phyloP scores from a whole-genome alignment of 768 basidiomycete genomes.

The Lyophyllum decastes region DNA sequence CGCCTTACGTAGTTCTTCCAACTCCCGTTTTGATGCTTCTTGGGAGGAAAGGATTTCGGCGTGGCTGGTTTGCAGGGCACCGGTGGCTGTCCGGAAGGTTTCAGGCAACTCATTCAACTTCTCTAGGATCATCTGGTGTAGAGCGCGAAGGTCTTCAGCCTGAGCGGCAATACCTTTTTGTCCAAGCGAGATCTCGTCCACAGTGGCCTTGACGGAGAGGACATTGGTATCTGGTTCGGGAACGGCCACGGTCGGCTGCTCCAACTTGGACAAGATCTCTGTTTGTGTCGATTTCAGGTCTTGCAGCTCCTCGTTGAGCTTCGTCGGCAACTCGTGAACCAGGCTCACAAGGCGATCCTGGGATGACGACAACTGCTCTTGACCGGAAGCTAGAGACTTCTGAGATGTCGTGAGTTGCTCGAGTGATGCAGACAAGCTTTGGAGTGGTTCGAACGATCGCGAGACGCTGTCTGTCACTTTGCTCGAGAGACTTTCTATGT shows the following conservation, averaged over 20 bases:
- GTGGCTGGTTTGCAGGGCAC: slow-evolving; percentile 59
- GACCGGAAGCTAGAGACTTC: slow-evolving; percentile 36
- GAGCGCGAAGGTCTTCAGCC: slow-evolving; percentile 46
- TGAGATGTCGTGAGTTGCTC: slow-evolving; percentile 44
- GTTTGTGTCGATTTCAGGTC: slow-evolving; percentile 40
- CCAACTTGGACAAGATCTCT: slow-evolving; percentile 32
- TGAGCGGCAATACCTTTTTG: slow-evolving; percentile 52
- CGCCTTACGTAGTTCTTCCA: slow-evolving; percentile 67
- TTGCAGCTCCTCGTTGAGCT: slow-evolving; percentile 45
- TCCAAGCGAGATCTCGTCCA: slow-evolving; percentile 51
- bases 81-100: slow-evolving; percentile 50
- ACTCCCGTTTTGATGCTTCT: slow-evolving; percentile 58
- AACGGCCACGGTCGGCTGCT: slow-evolving; percentile 20
- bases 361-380: slow-evolving; percentile 36
- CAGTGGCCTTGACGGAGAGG: slow-evolving; percentile 44
- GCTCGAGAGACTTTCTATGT: slow-evolving; percentile 55
- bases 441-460: slow-evolving; percentile 39
- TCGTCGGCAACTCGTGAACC: slow-evolving; percentile 49
- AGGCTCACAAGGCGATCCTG: slow-evolving; percentile 42
- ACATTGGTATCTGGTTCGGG: slow-evolving; percentile 34
- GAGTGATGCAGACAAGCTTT: slow-evolving; percentile 40
- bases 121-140: slow-evolving; percentile 54
- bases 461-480: slow-evolving; percentile 59
- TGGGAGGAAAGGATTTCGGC: slow-evolving; percentile 62
- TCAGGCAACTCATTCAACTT: slow-evolving; percentile 64